Base-by-base conservation (phyloP, 2,329 filamentous ascomycete genomes). In the Fusarium foetens region DNA sequence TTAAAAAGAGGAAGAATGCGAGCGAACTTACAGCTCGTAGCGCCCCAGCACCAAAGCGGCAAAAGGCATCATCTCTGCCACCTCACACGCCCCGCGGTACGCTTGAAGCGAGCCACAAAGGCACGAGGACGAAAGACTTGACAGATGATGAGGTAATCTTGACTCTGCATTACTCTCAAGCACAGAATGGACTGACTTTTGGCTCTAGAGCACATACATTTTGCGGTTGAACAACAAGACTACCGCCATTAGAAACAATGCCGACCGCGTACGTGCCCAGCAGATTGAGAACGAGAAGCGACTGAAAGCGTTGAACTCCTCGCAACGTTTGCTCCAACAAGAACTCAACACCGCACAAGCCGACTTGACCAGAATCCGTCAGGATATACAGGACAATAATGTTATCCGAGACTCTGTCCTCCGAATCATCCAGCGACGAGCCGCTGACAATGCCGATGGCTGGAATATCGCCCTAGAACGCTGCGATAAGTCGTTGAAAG, bases 51-150 rank as follows among this genome's bases (percentile, higher is more conserved):
- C 12, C 16, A 11, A 51, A 51, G 11, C 29, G 46, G 29, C 46
- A 35, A 23, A 33, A 33, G n/a, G 14, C 19, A 19, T 2, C 16
- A 14, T 5, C 16, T 4, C 23, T 33, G 11, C 8, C 29, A 14
- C 33, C 23, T 11, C 16, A 9, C 6, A 51, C 8, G n/a, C 12
- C 29, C 6, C 19, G 11, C 9, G 6, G 16, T 33, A 27, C 33
- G 6, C 13, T 0, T 8, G 31, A 19, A 10, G 3, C 23, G 13
- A 36, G 17, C 3, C 17, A 25, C n/a, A 11, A 52, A 52, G 23
- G 23, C 21, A 13, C 11, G 12, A 27, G 17, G 16, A 27, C 1
- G 4, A 16, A 27, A 16, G 33, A 16, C 0, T 3, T 8, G 2
- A 36, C 6, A 16, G 19, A 16, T 12, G 17, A 52, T 16, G 49